phyloP scores from a whole-genome alignment of 2,329 filamentous ascomycete species.

The Hymenoscyphus occultus region DNA sequence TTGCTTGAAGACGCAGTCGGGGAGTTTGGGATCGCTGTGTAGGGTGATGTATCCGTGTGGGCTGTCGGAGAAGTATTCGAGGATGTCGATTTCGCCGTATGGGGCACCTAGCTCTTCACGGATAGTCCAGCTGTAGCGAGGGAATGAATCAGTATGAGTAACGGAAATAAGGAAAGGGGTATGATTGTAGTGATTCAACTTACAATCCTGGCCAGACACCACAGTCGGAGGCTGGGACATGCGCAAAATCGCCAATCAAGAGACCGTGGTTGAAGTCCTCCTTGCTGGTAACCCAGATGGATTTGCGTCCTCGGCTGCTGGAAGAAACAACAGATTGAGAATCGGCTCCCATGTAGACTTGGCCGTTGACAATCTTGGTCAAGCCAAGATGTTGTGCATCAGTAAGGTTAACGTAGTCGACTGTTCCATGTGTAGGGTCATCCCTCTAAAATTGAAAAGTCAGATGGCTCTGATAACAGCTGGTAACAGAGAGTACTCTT shows the following conservation, averaged over 20 bases:
- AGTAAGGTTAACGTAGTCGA: constrained; percentile 38
- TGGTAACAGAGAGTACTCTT: not conserved
- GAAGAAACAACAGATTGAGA: constrained; percentile 39
- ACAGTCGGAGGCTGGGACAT: constrained; percentile 41
- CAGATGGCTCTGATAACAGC: not conserved
- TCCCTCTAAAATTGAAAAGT: not conserved
- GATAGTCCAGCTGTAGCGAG: constrained; percentile 17
- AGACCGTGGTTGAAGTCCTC: constrained; percentile 45
- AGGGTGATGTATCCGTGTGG: constrained; percentile 18
- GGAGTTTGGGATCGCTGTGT: not conserved
- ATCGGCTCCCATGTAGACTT: constrained; percentile 46
- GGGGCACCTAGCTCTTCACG: not conserved
- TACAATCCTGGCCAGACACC: constrained; percentile 38
- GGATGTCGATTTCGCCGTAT: constrained; percentile 10
- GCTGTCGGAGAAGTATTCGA: constrained; percentile 6
- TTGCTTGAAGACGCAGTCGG: constrained; percentile 24
- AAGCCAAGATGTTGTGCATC: constrained; percentile 18
- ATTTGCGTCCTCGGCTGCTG: constrained; percentile 40
- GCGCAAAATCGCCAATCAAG: constrained; percentile 46
- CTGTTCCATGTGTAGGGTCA: constrained; percentile 11
- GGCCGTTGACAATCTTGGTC: constrained; percentile 29
- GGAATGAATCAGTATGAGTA: not conserved
- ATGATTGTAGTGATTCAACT: constrained; percentile 19
- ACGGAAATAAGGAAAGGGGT: not conserved
- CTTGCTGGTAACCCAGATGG: constrained; percentile 44